Evolutionary conservation across 768 basidiomycete species (phyloP), one percentile per base, ranked within the genome.

Genomic region (Calvatia gigantea): DNA sequence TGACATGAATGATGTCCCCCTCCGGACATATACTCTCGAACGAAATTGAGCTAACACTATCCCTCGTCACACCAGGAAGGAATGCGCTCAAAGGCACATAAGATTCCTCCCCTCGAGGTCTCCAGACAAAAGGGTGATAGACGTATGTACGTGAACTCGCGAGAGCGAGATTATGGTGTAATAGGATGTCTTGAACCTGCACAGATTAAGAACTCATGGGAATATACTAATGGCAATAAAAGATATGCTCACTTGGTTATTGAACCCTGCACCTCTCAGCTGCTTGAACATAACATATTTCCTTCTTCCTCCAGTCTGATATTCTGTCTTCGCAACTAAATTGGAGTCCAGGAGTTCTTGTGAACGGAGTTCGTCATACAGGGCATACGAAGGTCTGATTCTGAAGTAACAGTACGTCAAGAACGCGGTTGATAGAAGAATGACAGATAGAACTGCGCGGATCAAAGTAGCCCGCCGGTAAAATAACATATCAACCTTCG

Each of bases 211-310:
- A 17, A 15, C 23, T 38, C 35, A 4, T 44, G 47, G 32, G 44
- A 8, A 21, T 33, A 3, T 35, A 43, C 33, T 5, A 15, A 47
- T 9, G 15, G 37, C 17, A 8, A 8, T 23, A n/a, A 8, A 27
- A 27, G 27, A 58, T 51, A 33, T 41, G 28, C 56, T 5, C 42
- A 73, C 78, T 64, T 80, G 77, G 54, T 77, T 80, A 49, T 78
- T 78, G 57, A 80, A 80, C 1, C 77, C 78, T 23, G 75, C 77
- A 5, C 77, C 78, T 45, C 74, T 74, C 15, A 78, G 67, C 57
- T 78, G 78, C 54, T 67, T 71, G 58, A 77, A 78, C 47, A 70
- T 60, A 2, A 79, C 77, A 63, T 71, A 78, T 64, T 69, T 75
- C 29, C 64, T 64, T 9, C 65, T 61, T 31, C 57, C 56, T 27